These are phyloP conservation scores for Craterostigma plantagineum DNA, from an alignment of 257 asterid genomes.

Conservation along the genomic window DNA sequence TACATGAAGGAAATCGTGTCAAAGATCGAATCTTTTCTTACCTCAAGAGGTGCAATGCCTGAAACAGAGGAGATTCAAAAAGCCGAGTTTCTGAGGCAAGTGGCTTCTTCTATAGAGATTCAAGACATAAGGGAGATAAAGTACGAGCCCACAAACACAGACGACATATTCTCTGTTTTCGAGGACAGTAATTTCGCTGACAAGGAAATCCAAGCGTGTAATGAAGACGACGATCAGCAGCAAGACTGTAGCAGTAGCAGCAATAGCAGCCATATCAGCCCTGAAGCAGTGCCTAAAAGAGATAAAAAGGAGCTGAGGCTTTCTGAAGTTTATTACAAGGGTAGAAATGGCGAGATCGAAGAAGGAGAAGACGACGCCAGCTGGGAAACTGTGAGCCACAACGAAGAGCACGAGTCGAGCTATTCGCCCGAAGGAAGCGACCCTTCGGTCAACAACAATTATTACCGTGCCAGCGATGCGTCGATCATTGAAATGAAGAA, in stretches of 20 bases:
- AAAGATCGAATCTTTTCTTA: conserved; percentile 19
- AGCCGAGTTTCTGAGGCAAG: conserved; percentile 25
- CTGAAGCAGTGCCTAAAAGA: no score
- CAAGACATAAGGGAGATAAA: conserved; percentile 31
- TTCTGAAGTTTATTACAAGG: conserved; percentile 12
- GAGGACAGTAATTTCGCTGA: conserved; percentile 31
- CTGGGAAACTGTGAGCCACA: conserved; percentile 56
- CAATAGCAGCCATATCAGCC: no score
- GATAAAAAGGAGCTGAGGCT: conserved; percentile 11
- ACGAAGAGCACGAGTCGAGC: conserved; percentile 36
- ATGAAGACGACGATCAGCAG: no score
- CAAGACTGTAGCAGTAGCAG: no score
- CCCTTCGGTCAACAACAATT: conserved; percentile 13
- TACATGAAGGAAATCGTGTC: conserved; percentile 27
- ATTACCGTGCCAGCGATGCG: conserved; percentile 10
- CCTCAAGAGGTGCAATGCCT: conserved; percentile 8
- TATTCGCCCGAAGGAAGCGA: conserved; percentile 34
- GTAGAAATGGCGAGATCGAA: no score
- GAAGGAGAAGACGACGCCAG: conserved; percentile 34
- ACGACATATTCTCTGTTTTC: conserved; percentile 31
- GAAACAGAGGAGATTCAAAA: conserved; percentile 21
- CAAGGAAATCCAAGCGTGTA: no score
- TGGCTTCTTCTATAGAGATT: conserved; percentile 24
- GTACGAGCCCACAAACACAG: conserved; percentile 35
- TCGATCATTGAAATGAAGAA: conserved; percentile 17